These are phyloP conservation scores for Nannochloropsis gaditana DNA, from an alignment of 108 stramenopile genomes.

Conservation along the genomic window DNA sequence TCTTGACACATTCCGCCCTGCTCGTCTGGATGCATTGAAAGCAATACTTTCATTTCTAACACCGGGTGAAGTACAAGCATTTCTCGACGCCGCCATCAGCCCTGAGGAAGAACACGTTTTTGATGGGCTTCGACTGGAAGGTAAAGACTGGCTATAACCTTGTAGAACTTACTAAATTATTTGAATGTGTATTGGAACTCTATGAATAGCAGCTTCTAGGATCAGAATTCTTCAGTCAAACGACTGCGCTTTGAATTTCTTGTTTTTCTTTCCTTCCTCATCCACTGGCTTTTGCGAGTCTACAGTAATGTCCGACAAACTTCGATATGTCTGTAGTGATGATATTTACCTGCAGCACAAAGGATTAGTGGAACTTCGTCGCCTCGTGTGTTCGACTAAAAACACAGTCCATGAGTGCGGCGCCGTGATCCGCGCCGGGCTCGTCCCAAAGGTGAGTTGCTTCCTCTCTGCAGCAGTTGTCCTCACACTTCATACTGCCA, in stretches of 20 bases:
- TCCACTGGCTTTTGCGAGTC: background rate
- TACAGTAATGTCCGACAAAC: background rate
- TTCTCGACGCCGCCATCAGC: background rate
- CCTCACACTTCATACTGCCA: background rate
- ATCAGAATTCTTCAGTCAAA: background rate
- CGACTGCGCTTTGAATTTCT: background rate
- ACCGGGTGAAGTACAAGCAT: background rate
- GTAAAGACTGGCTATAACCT: background rate
- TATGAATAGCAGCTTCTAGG: background rate
- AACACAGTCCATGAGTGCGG: constrained; percentile 3
- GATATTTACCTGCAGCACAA: background rate
- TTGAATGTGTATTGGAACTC: too few relatives aligned
- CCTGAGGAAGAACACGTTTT: constrained; percentile 1
- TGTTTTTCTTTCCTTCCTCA: background rate
- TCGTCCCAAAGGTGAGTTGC: background rate
- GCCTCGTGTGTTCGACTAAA: background rate
- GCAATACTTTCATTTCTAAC: background rate
- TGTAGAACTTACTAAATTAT: background rate
- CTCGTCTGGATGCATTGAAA: constrained; percentile 19
- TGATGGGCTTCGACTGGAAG: background rate
- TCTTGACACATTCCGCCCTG: background rate
- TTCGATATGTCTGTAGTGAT: background rate
- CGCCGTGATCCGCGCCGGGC: background rate
- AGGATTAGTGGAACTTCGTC: constrained; percentile 6
- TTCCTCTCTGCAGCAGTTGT: background rate